Conservation (phyloP, 306 rosid genomes). For the Chamaecrista fasciculata region DNA sequence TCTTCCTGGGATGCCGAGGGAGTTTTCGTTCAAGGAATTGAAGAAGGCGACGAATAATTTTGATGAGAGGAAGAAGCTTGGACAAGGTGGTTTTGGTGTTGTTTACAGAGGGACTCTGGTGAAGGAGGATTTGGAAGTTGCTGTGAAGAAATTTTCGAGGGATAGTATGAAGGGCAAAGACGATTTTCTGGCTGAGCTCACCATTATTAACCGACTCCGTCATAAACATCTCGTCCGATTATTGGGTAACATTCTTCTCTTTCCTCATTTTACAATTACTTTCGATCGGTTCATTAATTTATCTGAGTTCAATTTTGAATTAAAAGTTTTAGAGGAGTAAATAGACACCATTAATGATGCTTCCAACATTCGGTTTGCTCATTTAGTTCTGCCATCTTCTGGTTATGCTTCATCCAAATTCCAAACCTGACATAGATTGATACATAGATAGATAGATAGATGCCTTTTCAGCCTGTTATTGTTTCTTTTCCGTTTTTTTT, state of each 20-base stretch:
- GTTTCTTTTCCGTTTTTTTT: no score
- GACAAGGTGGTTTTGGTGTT: slow-evolving; percentile 74
- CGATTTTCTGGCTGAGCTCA: slow-evolving; percentile 72
- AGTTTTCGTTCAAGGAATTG: slow-evolving; percentile 50
- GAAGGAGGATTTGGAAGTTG: slow-evolving; percentile 47
- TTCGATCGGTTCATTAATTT: no score
- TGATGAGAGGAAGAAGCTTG: slow-evolving; percentile 52
- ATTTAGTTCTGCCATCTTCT: no score
- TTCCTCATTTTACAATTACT: background rate
- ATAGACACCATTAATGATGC: background rate
- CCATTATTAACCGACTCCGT: slow-evolving; percentile 74
- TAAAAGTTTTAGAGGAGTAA: no score
- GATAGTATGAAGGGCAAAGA: slow-evolving; percentile 57
- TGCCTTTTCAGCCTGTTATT: no score
- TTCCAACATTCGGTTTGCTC: no score
- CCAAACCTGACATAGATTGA: no score
- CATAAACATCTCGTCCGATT: slow-evolving; percentile 65
- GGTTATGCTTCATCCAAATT: no score
- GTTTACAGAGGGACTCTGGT: slow-evolving; percentile 51
- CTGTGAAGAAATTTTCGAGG: slow-evolving; percentile 67
- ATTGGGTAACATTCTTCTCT: slow-evolving; percentile 36
- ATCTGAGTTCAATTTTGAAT: no score
- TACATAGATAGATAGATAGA: no score
- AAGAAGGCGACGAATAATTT: slow-evolving; percentile 67
- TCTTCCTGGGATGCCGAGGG: slow-evolving; percentile 68